Evolutionary conservation across 352 stramenopile genomes (phyloP).

Genomic region (Plasmopara halstedii): DNA sequence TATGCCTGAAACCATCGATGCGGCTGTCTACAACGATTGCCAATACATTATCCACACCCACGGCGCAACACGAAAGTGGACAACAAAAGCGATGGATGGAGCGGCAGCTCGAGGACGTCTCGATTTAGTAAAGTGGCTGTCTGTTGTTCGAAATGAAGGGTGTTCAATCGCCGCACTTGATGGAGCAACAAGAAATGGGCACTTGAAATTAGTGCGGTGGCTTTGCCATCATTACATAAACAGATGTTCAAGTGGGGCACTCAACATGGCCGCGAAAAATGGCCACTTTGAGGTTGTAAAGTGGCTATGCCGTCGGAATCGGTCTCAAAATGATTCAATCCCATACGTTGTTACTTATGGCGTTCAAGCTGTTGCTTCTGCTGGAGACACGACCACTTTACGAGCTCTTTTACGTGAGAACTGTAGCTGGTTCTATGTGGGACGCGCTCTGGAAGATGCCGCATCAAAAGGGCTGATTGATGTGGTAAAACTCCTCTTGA

Average conservation of each 20-base stretch:
- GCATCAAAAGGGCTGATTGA: conserved; percentile 5
- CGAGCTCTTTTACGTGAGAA: conserved; percentile 9
- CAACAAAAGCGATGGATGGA: conserved; percentile 12
- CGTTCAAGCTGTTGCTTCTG: conserved; percentile 9
- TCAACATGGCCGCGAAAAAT: conserved; percentile 16
- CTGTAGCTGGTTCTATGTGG: conserved; percentile 12
- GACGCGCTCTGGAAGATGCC: conserved; percentile 11
- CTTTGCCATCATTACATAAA: conserved; percentile 11
- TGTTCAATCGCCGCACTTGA: conserved; percentile 17
- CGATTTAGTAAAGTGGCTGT: conserved; percentile 18
- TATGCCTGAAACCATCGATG: conserved; percentile 14
- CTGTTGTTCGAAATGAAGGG: conserved; percentile 14
- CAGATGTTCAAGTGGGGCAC: conserved; percentile 13
- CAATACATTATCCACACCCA: conserved; percentile 7
- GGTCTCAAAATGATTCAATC: not conserved
- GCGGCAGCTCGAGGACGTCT: conserved; percentile 14
- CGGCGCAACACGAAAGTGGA: conserved; percentile 13
- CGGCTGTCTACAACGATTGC: conserved; percentile 18
- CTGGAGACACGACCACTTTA: conserved; percentile 7
- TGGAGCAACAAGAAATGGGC: conserved; percentile 11
- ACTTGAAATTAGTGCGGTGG: conserved; percentile 19
- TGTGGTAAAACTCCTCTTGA: conserved; percentile 12
- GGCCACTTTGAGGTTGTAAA: conserved; percentile 17
- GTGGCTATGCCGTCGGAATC: conserved; percentile 14
- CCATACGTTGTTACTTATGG: conserved; percentile 11